Base-by-base conservation (phyloP, 108 stramenopile genomes). In the Nitzschia sp. region DNA sequence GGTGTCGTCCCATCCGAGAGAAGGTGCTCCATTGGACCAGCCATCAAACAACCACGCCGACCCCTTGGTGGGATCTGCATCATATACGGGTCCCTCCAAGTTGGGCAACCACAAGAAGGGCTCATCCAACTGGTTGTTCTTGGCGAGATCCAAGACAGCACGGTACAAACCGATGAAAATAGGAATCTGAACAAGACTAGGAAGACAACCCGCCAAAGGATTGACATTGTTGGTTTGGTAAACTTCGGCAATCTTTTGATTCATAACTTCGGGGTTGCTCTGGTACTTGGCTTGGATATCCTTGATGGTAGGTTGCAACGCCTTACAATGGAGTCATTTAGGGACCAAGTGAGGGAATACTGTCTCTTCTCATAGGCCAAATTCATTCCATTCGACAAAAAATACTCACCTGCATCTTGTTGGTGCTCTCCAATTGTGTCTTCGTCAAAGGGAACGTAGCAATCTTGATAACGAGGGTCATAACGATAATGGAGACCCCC, bases 131-230 rank as follows among this genome's bases (percentile, higher is more conserved):
- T 66, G 77, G 71, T 97, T 88, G 3, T 92, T 89, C 72, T 92
- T 87, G 28, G 97, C 95, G 45, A 98, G 70, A 53, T 86, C 91
- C 55, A 94, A 63, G 46, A 98, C 80, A n/a, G 97, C 84, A 64
- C 98, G 81, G 82, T 98, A 98, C 21, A 98, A 82, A 29, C 96
- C 95, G 78, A 98, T 96, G 67, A 98, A 98, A 61, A 98, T 76
- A 6, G 98, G 98, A 72, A 98, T 97, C 73, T 98, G 98, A 18
- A 93, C 85, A 29, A 98, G 54, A 48, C 85, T 79, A 11, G 98
- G 98, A 56, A 98, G 70, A 73, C 96, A 97, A 46, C 97, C 96
- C 17, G 96, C 97, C 28, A 98, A 82, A 8, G 98, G 98, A 68
- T 97, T 97, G 48, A 97, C 89, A 63, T 97, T 85, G 76, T 97